phyloP scores from a whole-genome alignment of 164 flowering plant genomes.

The Cinnamomum chago region DNA sequence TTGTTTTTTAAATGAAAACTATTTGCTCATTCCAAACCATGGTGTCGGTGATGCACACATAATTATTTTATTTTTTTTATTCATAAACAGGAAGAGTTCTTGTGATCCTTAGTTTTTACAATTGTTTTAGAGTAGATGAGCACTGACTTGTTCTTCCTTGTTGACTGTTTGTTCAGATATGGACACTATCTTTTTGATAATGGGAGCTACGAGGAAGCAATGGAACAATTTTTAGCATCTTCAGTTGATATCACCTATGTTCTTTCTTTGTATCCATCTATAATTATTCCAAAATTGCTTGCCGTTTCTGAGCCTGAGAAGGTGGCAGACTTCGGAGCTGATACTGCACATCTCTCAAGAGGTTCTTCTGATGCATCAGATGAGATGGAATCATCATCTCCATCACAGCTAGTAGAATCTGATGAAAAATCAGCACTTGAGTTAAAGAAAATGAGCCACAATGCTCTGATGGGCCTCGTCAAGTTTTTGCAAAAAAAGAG shows the following conservation, averaged over 20 bases:
- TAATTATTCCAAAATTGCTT: conserved; percentile 69
- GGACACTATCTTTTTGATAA: conserved; percentile 88
- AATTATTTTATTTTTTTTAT: too few relatives aligned
- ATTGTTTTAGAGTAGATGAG: not conserved
- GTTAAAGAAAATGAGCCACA: conserved; percentile 83
- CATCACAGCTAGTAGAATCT: conserved; percentile 37
- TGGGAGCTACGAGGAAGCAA: conserved; percentile 94
- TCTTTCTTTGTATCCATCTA: conserved; percentile 79
- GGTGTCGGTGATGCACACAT: not conserved
- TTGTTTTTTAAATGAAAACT: too few relatives aligned
- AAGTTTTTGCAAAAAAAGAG: conserved; percentile 90
- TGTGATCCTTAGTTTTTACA: too few relatives aligned
- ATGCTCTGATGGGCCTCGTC: conserved; percentile 89
- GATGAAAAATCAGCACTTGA: conserved; percentile 63
- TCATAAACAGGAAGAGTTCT: too few relatives aligned
- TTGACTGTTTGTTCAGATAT: conserved; percentile 43
- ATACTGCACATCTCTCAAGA: conserved; percentile 70
- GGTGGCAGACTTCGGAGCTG: conserved; percentile 47
- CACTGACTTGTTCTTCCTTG: not conserved
- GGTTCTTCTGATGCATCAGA: conserved; percentile 84
- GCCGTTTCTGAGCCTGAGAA: conserved; percentile 59
- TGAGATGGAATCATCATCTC: conserved; percentile 67
- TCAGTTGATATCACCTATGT: conserved; percentile 90
- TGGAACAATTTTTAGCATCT: conserved; percentile 94
- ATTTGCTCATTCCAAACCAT: not conserved